Evolutionary conservation across 1,139 yeast species (phyloP).

Genomic region (Zygosaccharomyces pseudobailii): DNA sequence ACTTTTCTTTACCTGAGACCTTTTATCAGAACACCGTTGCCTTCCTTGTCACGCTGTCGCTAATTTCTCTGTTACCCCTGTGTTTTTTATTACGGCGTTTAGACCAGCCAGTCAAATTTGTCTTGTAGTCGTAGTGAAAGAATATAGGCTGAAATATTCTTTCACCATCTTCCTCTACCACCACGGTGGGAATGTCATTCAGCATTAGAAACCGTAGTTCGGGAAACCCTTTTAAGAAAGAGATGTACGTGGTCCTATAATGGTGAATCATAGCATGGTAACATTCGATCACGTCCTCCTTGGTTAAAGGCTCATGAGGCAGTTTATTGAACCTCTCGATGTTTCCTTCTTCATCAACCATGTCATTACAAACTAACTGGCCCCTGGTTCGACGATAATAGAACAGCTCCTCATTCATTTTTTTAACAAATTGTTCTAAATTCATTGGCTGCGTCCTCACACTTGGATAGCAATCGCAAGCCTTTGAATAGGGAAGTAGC

Average conservation of each 20-base stretch:
- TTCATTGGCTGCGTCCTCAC: conserved; percentile 39
- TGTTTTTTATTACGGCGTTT: conserved; percentile 11
- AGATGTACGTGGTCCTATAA: conserved; percentile 34
- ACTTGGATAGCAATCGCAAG: conserved; percentile 39
- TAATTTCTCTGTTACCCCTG: conserved; percentile 11
- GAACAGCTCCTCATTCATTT: conserved; percentile 30
- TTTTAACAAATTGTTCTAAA: conserved; percentile 31
- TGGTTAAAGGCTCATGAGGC: conserved; percentile 32
- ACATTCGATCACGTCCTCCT: conserved; percentile 33
- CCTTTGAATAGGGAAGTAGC: conserved; percentile 39
- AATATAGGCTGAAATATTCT: conserved; percentile 35
- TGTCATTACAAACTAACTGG: conserved; percentile 17
- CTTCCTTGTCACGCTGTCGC: conserved; percentile 20
- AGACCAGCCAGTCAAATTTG: conserved; percentile 34
- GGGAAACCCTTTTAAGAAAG: conserved; percentile 35
- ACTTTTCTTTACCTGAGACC: neutral
- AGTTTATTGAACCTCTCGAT: conserved; percentile 13
- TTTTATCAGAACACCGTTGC: conserved; percentile 15
- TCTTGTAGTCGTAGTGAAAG: conserved; percentile 29
- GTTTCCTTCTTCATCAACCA: conserved; percentile 12
- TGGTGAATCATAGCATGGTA: conserved; percentile 39
- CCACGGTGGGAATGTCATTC: conserved; percentile 38
- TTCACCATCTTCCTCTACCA: conserved; percentile 29
- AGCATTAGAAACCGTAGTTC: conserved; percentile 36
- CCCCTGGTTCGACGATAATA: conserved; percentile 26